Base-by-base conservation (phyloP, 257 asterid species). In the Pogostemon cablin region DNA sequence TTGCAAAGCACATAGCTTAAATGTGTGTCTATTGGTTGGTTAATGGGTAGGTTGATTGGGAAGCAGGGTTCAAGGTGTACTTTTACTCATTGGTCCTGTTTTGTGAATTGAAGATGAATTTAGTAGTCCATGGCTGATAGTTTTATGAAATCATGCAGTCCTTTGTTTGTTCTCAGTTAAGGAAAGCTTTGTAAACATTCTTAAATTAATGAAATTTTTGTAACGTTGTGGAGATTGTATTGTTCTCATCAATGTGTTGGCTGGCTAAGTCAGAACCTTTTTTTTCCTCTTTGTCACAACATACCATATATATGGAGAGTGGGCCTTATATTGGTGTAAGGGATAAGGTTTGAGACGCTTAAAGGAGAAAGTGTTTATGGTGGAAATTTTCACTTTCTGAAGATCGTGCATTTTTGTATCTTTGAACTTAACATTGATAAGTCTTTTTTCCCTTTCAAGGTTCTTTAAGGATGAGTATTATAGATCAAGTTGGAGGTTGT, bases 291-390 rank as follows among this genome's bases (percentile, higher is more conserved):
- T 15, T 47, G 42, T 5, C 46, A 32, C 38, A 41, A 9, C 7
- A 0, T 6, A 61, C 49, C n/a, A 61, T 12, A 41, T 56, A 3
- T 2, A 25, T 44, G 25, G 61, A n/a, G 43, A 37, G 2, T 38
- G 37, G 59, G 65, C 53, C 52, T 32, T 5, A 37, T 52, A 62
- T 35, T 54, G 37, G 50, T 66, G 69, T 34, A 48, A 49, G 61
- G 44, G 10, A 25, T 17, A 53, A 53, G 61, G 12, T 38, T 34
- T 17, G 17, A 9, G 58, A 25, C 25, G 49, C 25, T 12, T 34
- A 10, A 53, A 4, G 46, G 44, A 37, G 64, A 20, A 50, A 59
- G 32, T 47, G 5, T 20, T 43, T 11, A 2, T 67, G 64, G 20
- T 38, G 32, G 63, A 20, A 35, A 25, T 38, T 8, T 53, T 53